Base-by-base conservation (phyloP, 768 basidiomycete species). In the Podaxis carcinomalis region DNA sequence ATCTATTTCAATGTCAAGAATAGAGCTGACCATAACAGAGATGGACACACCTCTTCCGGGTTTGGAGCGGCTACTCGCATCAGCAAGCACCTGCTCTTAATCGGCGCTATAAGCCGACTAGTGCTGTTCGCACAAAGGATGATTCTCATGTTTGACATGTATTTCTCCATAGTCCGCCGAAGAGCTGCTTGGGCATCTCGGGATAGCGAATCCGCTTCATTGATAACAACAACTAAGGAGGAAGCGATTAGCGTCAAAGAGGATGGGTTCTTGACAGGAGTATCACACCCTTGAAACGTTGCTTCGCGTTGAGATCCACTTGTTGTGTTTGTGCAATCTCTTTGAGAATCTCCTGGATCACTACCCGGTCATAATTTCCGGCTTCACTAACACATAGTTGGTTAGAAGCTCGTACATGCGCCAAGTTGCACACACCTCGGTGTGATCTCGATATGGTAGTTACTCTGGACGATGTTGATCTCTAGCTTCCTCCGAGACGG, bases 251-350 rank as follows among this genome's bases (percentile, higher is more conserved):
- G 11, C 2, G 54, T 19, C 14, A 37, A 57, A 7, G 32, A 2
- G 49, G 9, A 5, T 35, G 49, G 46, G 21, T 4, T 55, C 13
- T 21, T 42, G 14, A 62, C 19, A 51, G 40, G n/a, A 32, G 53
- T 39, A 74, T 46, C 42, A 47, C 42, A 94, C 96, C 95, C 80
- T 99, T 99, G 76, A 99, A 99, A 60, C 92, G 82, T 67, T 99
- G 95, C 71, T 91, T 95, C 2, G 96, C 96, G 69, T 84, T 92
- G 64, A 98, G 74, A 75, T 99, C 96, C 9, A 99, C 94, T 71
- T 98, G 96, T 71, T 99, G 96, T 1, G 95, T 99, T 73, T 98
- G 95, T 1, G 96, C 96, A 67, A 99, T 98, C 75, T 98, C 96
- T 73, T 98, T 99, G 60, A 99, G 74, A 49, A 99, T 83, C 68